Base-by-base conservation (phyloP, 78 protist species). In the Guillardia theta region DNA sequence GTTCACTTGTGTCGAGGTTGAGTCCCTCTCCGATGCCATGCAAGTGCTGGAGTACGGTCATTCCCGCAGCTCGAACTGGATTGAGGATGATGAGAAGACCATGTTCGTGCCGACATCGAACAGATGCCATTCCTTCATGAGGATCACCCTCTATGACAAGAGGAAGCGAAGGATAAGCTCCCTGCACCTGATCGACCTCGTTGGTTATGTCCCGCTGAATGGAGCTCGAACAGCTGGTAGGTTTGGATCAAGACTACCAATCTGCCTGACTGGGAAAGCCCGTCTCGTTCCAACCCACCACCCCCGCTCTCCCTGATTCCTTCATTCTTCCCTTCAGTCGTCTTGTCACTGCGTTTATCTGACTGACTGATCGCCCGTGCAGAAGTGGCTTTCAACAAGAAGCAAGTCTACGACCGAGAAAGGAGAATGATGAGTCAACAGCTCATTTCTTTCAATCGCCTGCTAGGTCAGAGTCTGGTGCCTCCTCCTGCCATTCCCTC, bases 111-210 rank as follows among this genome's bases (percentile, higher is more conserved):
- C 90, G 43, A 24, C 44, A 18, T 48, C 45, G 37, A 43, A 43
- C 3, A 46, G 90, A 37, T 45, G 53, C 0, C 90, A 78, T 8
- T 45, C 90, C 33, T 78, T 78, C 33, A 36, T 78, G 50, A 46
- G 90, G 53, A 9, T 78, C n/a, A 78, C 90, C 15, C 90, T 78
- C 90, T 30, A 78, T 30, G 90, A 78, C 90, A 30, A 46, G 1
- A 46, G 45, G 4, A 46, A 50, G 18, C 90, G 48, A 30, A 12
- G 90, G 21, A 4, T 19, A 22, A 24, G 39, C 80, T 24, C 90
- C 4, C 45, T 78, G 48, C 90, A 78, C 90, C 50, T 78, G 50
- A 50, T 78, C 15, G 90, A 78, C 33, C 90, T 78, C 48, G 90
- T 78, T 36, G 90, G 90, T 4, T 6, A 58, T 30, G 70, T n/a